Evolutionary conservation across 305 asterid species (phyloP), one percentile per base, ranked within the genome.

Genomic region (Fraxinus xanthoxyloides): DNA sequence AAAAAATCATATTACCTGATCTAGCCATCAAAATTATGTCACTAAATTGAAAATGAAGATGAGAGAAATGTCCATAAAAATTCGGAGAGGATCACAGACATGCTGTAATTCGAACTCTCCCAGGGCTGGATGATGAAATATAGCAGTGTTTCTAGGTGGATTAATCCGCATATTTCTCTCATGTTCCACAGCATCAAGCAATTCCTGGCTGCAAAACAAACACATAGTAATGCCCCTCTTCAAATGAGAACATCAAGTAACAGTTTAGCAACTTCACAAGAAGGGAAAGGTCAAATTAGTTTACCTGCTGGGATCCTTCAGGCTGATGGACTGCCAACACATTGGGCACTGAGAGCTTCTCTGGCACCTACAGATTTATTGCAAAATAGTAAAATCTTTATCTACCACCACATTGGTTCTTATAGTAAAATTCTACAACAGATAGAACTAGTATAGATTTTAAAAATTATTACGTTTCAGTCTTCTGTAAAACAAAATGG

Each of bases 301-400:
- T 5, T 54, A 94, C 98, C 97, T 84, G 92, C 88, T 85, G 56
- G 97, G 92, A 80, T 94, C 97, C 89, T 93, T 94, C 89, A 94
- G 81, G 85, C 94, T 89, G 83, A 94, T 89, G 65, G 89, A 17
- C 78, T 93, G 98, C 98, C 96, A 94, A 87, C 98, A 94, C 97
- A 94, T 94, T 46, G 98, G 98, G 87, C 97, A 94, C 81, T 94
- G 92, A 72, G 97, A 90, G 84, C 98, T 91, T 91, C 97, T 89
- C 87, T 93, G 98, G 79, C 97, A 92, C 98, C 97, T 94, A 74
- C 19, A 84, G 63, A 83, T 80, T 59, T 15, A 79, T 74, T 76
- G 26, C 70, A 80, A 76, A 54, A 76, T 31, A 70, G 36, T 74
- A 40, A 61, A 56, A 80, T 26, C 40, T 77, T 76, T 73, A 5